These are phyloP conservation scores for Pyricularia pennisetigena DNA, from an alignment of 2,329 filamentous ascomycete genomes.

Conservation along the genomic window DNA sequence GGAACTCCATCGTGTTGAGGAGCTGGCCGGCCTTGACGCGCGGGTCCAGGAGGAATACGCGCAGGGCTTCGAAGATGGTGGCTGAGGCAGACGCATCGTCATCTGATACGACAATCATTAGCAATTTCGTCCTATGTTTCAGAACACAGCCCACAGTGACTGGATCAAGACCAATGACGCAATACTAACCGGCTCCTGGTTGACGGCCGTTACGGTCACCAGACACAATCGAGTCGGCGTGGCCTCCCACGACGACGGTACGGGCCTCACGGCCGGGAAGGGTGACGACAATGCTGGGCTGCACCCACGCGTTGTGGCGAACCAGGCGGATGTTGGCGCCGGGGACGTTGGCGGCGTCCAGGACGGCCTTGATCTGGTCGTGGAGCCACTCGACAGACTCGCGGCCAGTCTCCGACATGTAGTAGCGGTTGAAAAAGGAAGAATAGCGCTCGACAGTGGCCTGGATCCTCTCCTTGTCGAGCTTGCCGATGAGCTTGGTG, in stretches of 20 bases:
- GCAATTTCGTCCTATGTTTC: slow-evolving; percentile 56
- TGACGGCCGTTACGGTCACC: slow-evolving; percentile 64
- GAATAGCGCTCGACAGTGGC: slow-evolving; percentile 70
- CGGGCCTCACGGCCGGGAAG: slow-evolving; percentile 78
- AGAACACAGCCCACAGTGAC: neutral
- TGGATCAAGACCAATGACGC: neutral
- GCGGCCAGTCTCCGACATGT: slow-evolving; percentile 63
- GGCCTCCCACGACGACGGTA: slow-evolving; percentile 81
- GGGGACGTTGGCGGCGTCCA: slow-evolving; percentile 57
- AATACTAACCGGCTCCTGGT: slow-evolving; percentile 43
- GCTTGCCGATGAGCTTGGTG: slow-evolving; percentile 53
- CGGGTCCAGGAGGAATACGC: slow-evolving; percentile 65
- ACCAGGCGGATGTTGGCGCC: slow-evolving; percentile 57
- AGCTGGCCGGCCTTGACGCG: slow-evolving; percentile 62
- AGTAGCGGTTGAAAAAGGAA: slow-evolving; percentile 74
- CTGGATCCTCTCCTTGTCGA: slow-evolving; percentile 69
- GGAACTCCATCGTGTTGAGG: slow-evolving; percentile 85
- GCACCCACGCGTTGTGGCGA: slow-evolving; percentile 78
- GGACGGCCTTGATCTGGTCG: slow-evolving; percentile 63
- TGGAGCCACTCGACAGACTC: slow-evolving; percentile 85
- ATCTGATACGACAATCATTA: slow-evolving; percentile 81
- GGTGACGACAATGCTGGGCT: slow-evolving; percentile 82
- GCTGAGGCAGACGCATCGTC: slow-evolving; percentile 90
- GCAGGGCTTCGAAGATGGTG: slow-evolving; percentile 85
- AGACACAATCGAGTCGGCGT: slow-evolving; percentile 92